A percentile compares a stretch with the other conserved stretches of the same genome.
Conservation (phyloP, 1,284 basidiomycete species). For the Grifola frondosa region DNA sequence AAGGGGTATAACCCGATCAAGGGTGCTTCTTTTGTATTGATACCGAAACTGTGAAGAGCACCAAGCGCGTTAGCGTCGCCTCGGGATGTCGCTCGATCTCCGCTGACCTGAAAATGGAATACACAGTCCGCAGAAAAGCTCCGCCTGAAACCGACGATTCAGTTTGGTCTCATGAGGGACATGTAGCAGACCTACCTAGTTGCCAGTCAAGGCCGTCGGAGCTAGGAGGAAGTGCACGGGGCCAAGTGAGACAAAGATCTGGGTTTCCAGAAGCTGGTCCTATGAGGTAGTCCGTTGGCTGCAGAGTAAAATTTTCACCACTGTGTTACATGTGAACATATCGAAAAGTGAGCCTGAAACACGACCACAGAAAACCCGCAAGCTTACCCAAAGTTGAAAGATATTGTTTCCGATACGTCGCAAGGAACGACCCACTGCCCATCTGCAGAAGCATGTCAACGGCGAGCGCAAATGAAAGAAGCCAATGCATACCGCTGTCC, state of each 20-base stretch:
- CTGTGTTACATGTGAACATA: too few relatives aligned
- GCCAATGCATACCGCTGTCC: conserved; percentile 40
- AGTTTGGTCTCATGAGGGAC: background rate
- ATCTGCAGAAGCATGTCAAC: conserved; percentile 29
- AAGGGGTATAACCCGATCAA: conserved; percentile 72
- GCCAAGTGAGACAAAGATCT: conserved; percentile 81
- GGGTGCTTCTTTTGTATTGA: conserved; percentile 68
- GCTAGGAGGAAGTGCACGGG: conserved; percentile 62
- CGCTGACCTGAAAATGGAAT: conserved; percentile 76
- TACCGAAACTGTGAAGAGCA: conserved; percentile 56
- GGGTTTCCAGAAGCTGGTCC: conserved; percentile 68
- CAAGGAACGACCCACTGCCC: conserved; percentile 88
- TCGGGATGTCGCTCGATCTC: too few relatives aligned
- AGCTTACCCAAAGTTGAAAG: conserved; percentile 73
- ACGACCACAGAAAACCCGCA: background rate
- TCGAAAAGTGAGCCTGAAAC: background rate
- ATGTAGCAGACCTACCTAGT: conserved; percentile 48
- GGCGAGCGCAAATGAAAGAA: conserved; percentile 1
- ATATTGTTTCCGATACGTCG: conserved; percentile 60
- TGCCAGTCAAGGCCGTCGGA: conserved; percentile 88
- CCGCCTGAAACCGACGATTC: conserved; percentile 44
- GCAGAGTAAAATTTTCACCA: conserved; percentile 58
- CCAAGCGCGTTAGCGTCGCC: conserved; percentile 3
- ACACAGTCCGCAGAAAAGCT: conserved; percentile 79
- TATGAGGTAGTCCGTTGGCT: conserved; percentile 83